Base-by-base conservation (phyloP, 1,139 yeast genomes). In the Magnusiomyces suaveolens region DNA sequence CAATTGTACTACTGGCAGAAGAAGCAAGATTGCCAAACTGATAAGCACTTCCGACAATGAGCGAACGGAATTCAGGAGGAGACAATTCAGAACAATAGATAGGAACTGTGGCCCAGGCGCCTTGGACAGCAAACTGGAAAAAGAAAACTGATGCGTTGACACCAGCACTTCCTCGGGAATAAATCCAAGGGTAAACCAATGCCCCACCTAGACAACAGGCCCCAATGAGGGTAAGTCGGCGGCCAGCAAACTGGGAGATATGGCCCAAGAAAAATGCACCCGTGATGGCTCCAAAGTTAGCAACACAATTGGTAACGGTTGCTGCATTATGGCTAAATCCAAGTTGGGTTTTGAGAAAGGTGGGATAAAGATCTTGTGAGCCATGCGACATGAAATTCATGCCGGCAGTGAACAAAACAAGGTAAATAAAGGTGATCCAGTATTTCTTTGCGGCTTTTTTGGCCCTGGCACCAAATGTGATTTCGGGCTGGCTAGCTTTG, bases 71-170 rank as follows among this genome's bases (percentile, higher is more conserved):
- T 61, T 83, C 82, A 24, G 90, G 92, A 48, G 84, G 84, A 16
- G 92, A 79, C 60, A 87, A 75, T 69, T 86, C 95, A 1, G 87
- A 76, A 52, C 86, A 73, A 68, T 85, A 88, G 60, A 84, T 79
- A 54, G 95, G 95, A 60, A 84, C 77, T 48, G 85, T 86, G 62
- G 95, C 94, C 89, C 95, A 87, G 20, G 88, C 85, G 60, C 95
- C 95, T 69, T 86, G 95, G 51, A 87, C 92, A 61, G 82, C 82
- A 64, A 83, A 81, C 69, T 87, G 95, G 63, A 87, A 71, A 72
- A 84, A 85, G 70, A 86, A 87, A 1, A 76, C 92, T 56, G 87
- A 84, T 3, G 92, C 94, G 64, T 85, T 83, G 60, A 84, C 78
- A 10, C 43, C 43, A 41, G 82, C 87, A 24, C 72, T 63, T 57